Conservation (phyloP, 2,329 filamentous ascomycete species). For the Pseudogymnoascus sp. region DNA sequence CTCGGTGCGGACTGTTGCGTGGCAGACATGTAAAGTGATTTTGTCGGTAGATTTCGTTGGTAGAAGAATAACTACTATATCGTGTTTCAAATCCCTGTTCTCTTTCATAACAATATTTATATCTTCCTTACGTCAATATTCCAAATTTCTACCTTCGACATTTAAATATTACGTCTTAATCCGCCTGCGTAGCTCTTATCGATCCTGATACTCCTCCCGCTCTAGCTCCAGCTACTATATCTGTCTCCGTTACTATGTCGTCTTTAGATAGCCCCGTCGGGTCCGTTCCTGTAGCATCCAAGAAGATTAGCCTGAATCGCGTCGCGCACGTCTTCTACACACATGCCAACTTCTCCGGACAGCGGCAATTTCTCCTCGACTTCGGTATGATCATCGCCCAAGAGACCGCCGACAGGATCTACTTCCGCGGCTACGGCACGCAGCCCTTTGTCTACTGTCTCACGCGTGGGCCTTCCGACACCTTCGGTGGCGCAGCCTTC, state of each 20-base stretch:
- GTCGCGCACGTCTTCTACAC: conserved; percentile 25
- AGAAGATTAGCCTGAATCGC: conserved; percentile 26
- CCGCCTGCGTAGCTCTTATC: neutral
- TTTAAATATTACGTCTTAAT: neutral
- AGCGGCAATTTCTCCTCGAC: conserved; percentile 22
- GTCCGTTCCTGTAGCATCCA: conserved; percentile 18
- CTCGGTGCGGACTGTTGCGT: neutral
- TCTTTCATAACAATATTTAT: neutral
- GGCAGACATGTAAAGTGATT: neutral
- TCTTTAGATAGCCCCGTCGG: neutral
- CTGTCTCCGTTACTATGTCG: neutral
- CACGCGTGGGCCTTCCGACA: conserved; percentile 38
- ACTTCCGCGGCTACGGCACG: conserved; percentile 53
- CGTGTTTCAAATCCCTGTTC: neutral
- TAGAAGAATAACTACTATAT: neutral
- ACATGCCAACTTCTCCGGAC: conserved; percentile 19
- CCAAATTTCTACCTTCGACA: neutral
- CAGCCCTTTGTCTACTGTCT: conserved; percentile 55
- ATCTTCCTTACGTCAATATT: neutral
- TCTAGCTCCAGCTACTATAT: neutral
- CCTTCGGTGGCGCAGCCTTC: conserved; percentile 52
- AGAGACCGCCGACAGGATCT: conserved; percentile 36
- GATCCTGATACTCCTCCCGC: neutral
- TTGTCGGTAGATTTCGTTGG: neutral
- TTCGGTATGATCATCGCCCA: conserved; percentile 20